These are phyloP conservation scores for Trichoderma sp. DNA, from an alignment of 2,329 filamentous ascomycete genomes.

Conservation along the genomic window DNA sequence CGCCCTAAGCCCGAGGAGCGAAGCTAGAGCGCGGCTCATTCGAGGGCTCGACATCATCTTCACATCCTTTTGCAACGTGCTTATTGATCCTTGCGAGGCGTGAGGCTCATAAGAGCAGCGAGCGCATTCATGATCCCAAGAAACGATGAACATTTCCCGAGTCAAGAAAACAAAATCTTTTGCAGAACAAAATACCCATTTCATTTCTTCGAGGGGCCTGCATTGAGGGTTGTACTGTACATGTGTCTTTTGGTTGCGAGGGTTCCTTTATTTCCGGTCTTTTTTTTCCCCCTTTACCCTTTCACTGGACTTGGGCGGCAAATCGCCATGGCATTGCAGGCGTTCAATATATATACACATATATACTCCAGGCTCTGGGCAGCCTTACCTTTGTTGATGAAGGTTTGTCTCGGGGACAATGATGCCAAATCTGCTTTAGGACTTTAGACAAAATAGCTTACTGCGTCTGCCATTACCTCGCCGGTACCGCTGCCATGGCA, in stretches of 20 bases:
- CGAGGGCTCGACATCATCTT: background rate
- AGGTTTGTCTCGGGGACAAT: slow-evolving; percentile 17
- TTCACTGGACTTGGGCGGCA: slow-evolving; percentile 21
- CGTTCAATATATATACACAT: slow-evolving; percentile 28
- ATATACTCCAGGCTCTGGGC: slow-evolving; percentile 27
- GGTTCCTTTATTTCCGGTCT: background rate
- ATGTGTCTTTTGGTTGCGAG: slow-evolving; percentile 24
- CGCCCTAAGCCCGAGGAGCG: slow-evolving; percentile 56
- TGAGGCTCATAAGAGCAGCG: background rate
- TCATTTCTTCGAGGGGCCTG: slow-evolving; percentile 22
- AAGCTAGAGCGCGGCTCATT: background rate
- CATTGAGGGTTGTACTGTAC: slow-evolving; percentile 25
- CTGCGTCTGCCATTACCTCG: slow-evolving; percentile 2
- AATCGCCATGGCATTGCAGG: slow-evolving; percentile 27
- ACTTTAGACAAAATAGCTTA: slow-evolving; percentile 12
- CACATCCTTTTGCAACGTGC: background rate
- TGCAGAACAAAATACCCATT: slow-evolving; percentile 28
- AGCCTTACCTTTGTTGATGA: slow-evolving; percentile 13
- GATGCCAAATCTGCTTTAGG: slow-evolving; percentile 18
- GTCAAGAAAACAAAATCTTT: slow-evolving; percentile 13
- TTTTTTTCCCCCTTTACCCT: background rate
- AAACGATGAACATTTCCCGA: slow-evolving; percentile 13
- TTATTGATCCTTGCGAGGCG: slow-evolving; percentile 8
- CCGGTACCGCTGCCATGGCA: background rate
- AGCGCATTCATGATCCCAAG: slow-evolving; percentile 8